phyloP scores from a whole-genome alignment of 2,329 filamentous ascomycete species.

The Neophaeococcomyces aloes region DNA sequence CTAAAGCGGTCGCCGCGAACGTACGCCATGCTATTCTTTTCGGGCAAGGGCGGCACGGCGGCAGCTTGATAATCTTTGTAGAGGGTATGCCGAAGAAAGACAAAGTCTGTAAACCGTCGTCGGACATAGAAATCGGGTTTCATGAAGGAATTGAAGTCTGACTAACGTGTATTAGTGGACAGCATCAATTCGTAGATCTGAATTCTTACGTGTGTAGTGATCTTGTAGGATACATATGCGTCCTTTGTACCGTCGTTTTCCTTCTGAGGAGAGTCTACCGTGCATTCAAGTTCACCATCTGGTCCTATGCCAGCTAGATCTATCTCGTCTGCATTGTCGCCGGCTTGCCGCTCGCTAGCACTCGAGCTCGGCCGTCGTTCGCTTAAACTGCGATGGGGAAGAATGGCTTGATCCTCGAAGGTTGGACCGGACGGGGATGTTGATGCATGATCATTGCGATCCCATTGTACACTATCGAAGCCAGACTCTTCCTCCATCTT shows the following conservation, averaged over 20 bases:
- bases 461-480: constrained; percentile 75
- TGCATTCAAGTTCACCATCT: constrained; percentile 70
- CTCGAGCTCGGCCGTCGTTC: constrained; percentile 40
- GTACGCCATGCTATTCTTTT: constrained; percentile 99
- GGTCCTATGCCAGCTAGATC: constrained; percentile 56
- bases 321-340: constrained; percentile 41
- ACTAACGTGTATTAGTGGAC: constrained; percentile 43
- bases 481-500: constrained; percentile 50
- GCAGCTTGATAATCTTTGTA: constrained; percentile 79
- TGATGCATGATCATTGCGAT: constrained; percentile 47
- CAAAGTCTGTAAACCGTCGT: constrained; percentile 93
- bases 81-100: constrained; percentile 88
- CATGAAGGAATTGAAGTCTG: constrained; percentile 88
- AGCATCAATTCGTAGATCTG: neutral
- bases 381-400: constrained; percentile 26
- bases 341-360: constrained; percentile 38
- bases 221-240: constrained; percentile 88
- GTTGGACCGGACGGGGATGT: constrained; percentile 12
- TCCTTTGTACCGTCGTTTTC: constrained; percentile 96
- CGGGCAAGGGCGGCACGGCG: constrained; percentile 86
- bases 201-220: constrained; percentile 67
- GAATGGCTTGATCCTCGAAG: constrained; percentile 24
- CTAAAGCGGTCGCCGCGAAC: constrained; percentile 94
- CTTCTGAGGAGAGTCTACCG: constrained; percentile 73
- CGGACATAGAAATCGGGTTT: constrained; percentile 68